Evolutionary conservation across 345 rosid species (phyloP).

Genomic region (Pseudoturritis turrita): DNA sequence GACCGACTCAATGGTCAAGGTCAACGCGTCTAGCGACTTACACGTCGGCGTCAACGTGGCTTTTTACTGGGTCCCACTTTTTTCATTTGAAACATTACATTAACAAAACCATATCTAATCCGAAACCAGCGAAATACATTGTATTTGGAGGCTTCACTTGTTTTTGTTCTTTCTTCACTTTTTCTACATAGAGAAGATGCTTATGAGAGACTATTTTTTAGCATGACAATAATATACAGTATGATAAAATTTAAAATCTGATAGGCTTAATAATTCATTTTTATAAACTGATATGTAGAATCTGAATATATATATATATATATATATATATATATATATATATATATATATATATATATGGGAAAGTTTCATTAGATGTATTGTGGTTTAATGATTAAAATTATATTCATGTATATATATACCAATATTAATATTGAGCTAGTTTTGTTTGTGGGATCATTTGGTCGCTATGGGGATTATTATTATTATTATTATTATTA

Average conservation of each 20-base stretch:
- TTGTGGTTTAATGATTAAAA: too few relatives aligned
- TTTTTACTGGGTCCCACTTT: background rate
- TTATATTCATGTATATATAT: too few relatives aligned
- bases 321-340: too few relatives aligned
- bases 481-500: too few relatives aligned
- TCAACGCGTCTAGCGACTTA: constrained; percentile 26
- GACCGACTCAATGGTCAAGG: constrained; percentile 30
- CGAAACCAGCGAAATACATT: constrained; percentile 14
- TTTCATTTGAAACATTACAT: background rate
- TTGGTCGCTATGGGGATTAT: too few relatives aligned
- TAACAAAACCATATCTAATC: constrained; percentile 8
- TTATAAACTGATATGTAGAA: background rate
- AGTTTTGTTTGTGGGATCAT: too few relatives aligned
- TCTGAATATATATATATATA: background rate
- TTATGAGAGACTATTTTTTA: background rate
- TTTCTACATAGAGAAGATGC: background rate
- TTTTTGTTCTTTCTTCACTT: background rate
- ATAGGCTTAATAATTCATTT: background rate
- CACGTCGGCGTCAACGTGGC: constrained; percentile 35
- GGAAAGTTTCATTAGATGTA: too few relatives aligned
- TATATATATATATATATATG: too few relatives aligned
- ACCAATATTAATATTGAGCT: too few relatives aligned
- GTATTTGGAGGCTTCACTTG: constrained; percentile 10
- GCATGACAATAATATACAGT: background rate
- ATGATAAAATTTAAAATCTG: background rate